These are phyloP conservation scores for Chrysanthemum makinoi DNA, from an alignment of 129 eudicot genomes.

Conservation along the genomic window DNA sequence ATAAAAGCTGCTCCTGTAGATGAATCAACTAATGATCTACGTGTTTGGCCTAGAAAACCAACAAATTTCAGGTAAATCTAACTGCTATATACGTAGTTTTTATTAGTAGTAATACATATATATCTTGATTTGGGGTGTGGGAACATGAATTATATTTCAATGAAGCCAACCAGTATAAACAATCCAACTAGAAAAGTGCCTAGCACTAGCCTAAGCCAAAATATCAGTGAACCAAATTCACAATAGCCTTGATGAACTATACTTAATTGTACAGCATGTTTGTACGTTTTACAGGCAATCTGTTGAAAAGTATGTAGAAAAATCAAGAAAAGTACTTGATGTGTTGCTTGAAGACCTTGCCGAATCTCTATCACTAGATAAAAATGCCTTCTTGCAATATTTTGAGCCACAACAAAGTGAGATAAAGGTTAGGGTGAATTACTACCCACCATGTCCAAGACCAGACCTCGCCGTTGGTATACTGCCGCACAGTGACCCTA, in stretches of 20 bases:
- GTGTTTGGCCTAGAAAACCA: conserved; percentile 45
- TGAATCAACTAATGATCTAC: conserved; percentile 30
- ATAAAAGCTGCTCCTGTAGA: conserved; percentile 49
- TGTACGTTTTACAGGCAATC: conserved; percentile 29
- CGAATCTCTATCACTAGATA: conserved; percentile 32
- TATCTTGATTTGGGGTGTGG: too few relatives aligned
- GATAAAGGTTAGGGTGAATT: conserved; percentile 43
- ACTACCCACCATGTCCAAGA: conserved; percentile 58
- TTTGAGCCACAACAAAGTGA: conserved; percentile 46
- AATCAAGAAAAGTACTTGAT: conserved; percentile 30
- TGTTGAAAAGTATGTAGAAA: conserved; percentile 36
- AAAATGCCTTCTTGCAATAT: conserved; percentile 30
- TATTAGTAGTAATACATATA: too few relatives aligned
- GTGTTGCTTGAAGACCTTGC: conserved; percentile 45
- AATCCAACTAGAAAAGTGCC: too few relatives aligned
- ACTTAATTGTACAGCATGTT: too few relatives aligned
- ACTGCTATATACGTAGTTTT: not conserved
- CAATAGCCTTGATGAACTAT: too few relatives aligned
- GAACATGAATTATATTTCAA: too few relatives aligned
- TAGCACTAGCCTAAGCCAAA: too few relatives aligned
- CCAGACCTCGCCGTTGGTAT: conserved; percentile 52
- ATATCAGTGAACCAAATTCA: too few relatives aligned
- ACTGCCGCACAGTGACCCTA: conserved; percentile 44
- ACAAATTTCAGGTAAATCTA: conserved; percentile 14
- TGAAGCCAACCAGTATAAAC: too few relatives aligned